phyloP scores from a whole-genome alignment of 2,329 filamentous ascomycete species.

The Cordyceps cateniannulata region DNA sequence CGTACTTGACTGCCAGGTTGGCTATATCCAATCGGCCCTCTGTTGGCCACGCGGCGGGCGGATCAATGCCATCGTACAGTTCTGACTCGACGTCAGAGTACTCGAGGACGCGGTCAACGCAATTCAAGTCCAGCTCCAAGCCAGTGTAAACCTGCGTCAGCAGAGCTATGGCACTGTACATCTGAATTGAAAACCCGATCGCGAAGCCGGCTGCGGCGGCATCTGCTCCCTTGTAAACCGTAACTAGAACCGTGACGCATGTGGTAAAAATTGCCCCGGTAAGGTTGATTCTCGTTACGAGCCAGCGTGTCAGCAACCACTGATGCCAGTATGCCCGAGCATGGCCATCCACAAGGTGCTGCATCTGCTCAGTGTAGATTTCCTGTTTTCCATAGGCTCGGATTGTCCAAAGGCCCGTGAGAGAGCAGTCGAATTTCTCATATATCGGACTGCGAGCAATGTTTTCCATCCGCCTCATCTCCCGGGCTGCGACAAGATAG shows the following conservation, averaged over 20 bases:
- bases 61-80: constrained; percentile 5
- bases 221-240: constrained; percentile 19
- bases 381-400: background rate
- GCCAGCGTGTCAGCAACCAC: background rate
- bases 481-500: background rate
- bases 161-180: constrained; percentile 22
- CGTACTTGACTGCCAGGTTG: no score
- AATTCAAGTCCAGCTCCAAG: constrained; percentile 36
- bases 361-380: background rate
- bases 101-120: constrained; percentile 37
- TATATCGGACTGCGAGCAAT: constrained; percentile 27
- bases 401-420: constrained; percentile 33
- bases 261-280: background rate
- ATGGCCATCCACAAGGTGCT: background rate
- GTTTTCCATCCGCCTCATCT: background rate
- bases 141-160: background rate
- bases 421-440: constrained; percentile 24
- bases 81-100: constrained; percentile 34
- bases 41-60: background rate
- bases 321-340: background rate
- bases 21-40: background rate
- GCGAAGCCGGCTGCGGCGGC: constrained; percentile 35
- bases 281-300: background rate
- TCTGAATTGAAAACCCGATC: constrained; percentile 32
- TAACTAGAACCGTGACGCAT: constrained; percentile 24